Conservation (phyloP, 768 basidiomycete species). For the Tylopilus cervinicoccineus region DNA sequence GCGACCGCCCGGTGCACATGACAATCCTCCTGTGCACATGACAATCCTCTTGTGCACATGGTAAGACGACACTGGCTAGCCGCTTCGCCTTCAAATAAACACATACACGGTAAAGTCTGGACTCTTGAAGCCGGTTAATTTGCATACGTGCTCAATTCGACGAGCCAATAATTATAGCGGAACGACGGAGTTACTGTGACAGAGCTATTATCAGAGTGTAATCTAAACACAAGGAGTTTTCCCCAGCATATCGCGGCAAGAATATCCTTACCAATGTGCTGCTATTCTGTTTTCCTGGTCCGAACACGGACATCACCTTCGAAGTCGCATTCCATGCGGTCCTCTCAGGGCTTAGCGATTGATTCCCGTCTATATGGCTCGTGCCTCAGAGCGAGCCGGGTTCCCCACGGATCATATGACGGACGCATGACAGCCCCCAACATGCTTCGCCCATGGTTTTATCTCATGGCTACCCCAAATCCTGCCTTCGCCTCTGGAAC, state of each 20-base stretch:
- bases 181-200: too few relatives aligned
- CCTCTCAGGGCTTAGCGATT: neutral
- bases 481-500: neutral
- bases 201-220: neutral
- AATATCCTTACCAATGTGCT: neutral
- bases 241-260: neutral
- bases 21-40: too few relatives aligned
- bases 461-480: neutral
- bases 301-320: neutral
- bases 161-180: too few relatives aligned
- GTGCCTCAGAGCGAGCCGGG: neutral
- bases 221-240: neutral
- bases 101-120: too few relatives aligned
- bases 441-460: neutral
- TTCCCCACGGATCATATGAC: neutral
- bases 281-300: neutral
- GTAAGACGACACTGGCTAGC: too few relatives aligned
- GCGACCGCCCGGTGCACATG: too few relatives aligned
- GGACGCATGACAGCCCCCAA: neutral
- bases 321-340: conserved; percentile 4
- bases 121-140: too few relatives aligned
- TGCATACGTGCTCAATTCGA: too few relatives aligned
- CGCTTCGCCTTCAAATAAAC: too few relatives aligned
- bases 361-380: conserved; percentile 8
- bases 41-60: too few relatives aligned